Percentiles rank a stretch among this genome's conserved stretches.
phyloP scores from a whole-genome alignment of 192 early-diverging fungal species.

The Podila verticillata region DNA sequence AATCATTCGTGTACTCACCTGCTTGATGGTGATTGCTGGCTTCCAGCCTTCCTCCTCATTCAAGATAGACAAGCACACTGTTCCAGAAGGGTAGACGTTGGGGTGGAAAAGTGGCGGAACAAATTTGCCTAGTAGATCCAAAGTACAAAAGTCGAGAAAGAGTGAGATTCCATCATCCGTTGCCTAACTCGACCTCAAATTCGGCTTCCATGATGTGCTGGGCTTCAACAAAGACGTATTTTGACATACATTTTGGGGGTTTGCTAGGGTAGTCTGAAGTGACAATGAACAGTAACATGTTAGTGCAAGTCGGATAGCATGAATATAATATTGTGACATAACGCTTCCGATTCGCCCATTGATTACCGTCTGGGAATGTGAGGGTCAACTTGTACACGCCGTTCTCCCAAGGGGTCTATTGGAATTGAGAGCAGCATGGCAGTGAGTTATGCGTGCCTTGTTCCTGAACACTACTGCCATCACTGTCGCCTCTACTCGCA shows the following conservation, averaged over 20 bases:
- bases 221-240: background rate
- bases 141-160: background rate
- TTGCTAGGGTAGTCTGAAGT: slow-evolving; percentile 57
- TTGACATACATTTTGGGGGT: slow-evolving; percentile 54
- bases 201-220: background rate
- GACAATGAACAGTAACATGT: background rate
- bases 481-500: no score
- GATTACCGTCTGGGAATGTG: slow-evolving; percentile 81
- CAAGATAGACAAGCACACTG: slow-evolving; percentile 96
- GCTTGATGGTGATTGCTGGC: slow-evolving; percentile 95
- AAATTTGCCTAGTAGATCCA: slow-evolving; percentile 66
- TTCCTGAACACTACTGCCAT: no score
- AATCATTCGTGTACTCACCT: slow-evolving; percentile 52
- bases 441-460: no score
- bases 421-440: background rate
- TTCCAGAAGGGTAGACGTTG: slow-evolving; percentile 97
- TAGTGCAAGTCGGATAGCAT: no score
- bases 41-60: slow-evolving; percentile 97
- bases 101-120: slow-evolving; percentile 88
- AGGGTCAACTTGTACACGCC: slow-evolving; percentile 88
- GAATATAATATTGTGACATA: no score
- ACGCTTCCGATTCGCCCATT: background rate
- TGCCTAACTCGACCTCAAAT: background rate
- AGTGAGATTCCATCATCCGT: background rate
- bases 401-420: slow-evolving; percentile 85